Conservation (phyloP, 345 rosid species). For the Gynandropsis gynandra region DNA sequence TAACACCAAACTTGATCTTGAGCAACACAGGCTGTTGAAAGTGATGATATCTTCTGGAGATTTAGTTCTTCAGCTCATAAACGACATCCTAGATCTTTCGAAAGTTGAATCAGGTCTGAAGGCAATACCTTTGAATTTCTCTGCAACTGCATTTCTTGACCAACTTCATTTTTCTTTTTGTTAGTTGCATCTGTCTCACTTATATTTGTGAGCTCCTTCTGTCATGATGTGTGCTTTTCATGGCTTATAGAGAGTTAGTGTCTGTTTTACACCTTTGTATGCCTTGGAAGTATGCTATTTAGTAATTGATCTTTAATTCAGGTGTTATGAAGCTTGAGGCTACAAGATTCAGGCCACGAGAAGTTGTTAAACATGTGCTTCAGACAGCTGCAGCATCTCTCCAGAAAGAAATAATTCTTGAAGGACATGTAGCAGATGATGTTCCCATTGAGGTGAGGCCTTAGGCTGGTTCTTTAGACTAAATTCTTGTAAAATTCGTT, state of each 20-base stretch:
- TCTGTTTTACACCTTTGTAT: background rate
- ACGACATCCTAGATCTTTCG: constrained; percentile 95
- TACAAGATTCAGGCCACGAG: constrained; percentile 83
- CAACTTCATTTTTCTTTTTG: constrained; percentile 5
- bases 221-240: background rate
- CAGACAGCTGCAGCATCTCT: constrained; percentile 95
- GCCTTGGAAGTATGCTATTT: background rate
- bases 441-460: constrained; percentile 74
- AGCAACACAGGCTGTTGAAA: constrained; percentile 66
- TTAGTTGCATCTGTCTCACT: constrained; percentile 2
- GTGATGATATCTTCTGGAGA: constrained; percentile 98
- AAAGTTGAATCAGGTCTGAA: constrained; percentile 87
- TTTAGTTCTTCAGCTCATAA: constrained; percentile 85
- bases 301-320: constrained; percentile 2
- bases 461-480: background rate
- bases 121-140: background rate
- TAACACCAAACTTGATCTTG: constrained; percentile 59
- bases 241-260: background rate
- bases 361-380: constrained; percentile 87
- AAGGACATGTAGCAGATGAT: constrained; percentile 78
- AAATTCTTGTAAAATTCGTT: background rate
- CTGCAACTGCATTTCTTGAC: background rate
- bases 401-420: constrained; percentile 65
- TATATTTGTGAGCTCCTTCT: background rate
- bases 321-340: constrained; percentile 97